phyloP scores from a whole-genome alignment of 176 grass and related monocot species.

The Leersia perrieri region DNA sequence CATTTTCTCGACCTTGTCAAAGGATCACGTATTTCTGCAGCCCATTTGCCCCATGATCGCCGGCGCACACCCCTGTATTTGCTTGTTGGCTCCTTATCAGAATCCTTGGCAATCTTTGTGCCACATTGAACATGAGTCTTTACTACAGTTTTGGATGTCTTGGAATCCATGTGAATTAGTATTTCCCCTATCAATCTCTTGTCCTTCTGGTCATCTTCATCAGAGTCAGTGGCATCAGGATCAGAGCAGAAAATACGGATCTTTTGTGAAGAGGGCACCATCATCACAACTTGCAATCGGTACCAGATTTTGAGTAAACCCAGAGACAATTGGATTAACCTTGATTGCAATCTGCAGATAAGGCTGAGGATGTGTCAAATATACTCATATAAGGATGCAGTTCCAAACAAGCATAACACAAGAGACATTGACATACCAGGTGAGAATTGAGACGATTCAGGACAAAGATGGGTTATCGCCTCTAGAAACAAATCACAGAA shows the following conservation, averaged over 20 bases:
- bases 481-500: neutral
- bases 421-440: slow-evolving; percentile 23
- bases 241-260: slow-evolving; percentile 46
- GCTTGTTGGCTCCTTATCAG: slow-evolving; percentile 40
- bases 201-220: slow-evolving; percentile 38
- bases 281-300: slow-evolving; percentile 11
- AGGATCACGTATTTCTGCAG: slow-evolving; percentile 58
- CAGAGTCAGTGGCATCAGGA: slow-evolving; percentile 55
- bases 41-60: slow-evolving; percentile 49
- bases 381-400: neutral
- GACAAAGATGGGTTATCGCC: neutral
- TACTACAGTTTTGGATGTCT: neutral
- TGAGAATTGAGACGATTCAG: neutral
- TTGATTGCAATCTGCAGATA: slow-evolving; percentile 14
- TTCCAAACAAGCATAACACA: neutral
- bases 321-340: neutral
- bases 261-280: slow-evolving; percentile 20
- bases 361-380: neutral
- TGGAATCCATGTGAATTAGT: neutral
- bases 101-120: slow-evolving; percentile 7
- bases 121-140: slow-evolving; percentile 23
- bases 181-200: slow-evolving; percentile 42
- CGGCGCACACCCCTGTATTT: slow-evolving; percentile 45
- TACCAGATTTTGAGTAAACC: neutral
- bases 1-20: slow-evolving; percentile 36